A percentile compares a stretch with the other conserved stretches of the same genome.
Evolutionary conservation across 2,329 filamentous ascomycete genomes (phyloP).

Genomic region (Parastagonospora nodorum): DNA sequence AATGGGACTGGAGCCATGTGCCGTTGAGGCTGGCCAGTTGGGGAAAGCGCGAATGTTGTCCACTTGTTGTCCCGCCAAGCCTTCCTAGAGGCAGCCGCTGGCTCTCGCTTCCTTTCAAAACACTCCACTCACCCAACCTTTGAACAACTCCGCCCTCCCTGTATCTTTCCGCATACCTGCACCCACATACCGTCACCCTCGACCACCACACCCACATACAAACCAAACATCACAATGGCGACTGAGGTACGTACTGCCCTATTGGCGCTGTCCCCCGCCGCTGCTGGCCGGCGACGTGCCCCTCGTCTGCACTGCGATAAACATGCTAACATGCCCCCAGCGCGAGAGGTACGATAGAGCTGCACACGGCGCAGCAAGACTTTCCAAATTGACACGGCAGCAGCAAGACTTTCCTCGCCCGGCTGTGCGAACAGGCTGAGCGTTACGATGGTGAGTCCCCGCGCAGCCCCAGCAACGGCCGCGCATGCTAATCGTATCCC

Average conservation of each 20-base stretch:
- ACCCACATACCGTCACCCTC: conserved; percentile 18
- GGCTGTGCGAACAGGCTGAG: conserved; percentile 99
- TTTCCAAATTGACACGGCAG: conserved; percentile 33
- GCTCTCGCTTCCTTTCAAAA: conserved; percentile 29
- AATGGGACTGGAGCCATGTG: conserved; percentile 19
- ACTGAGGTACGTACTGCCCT: conserved; percentile 62
- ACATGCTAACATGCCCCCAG: conserved; percentile 49
- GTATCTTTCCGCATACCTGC: conserved; percentile 33
- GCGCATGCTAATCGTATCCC: conserved; percentile 41
- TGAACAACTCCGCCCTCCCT: conserved; percentile 25
- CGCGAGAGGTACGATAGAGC: conserved; percentile 54
- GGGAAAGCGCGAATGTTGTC: conserved; percentile 33
- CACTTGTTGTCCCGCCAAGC: conserved; percentile 10
- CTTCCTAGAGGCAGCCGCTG: conserved; percentile 31
- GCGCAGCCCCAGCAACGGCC: conserved; percentile 15
- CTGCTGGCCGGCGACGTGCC: conserved; percentile 44
- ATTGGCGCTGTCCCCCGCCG: conserved; percentile 43
- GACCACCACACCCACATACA: conserved; percentile 20
- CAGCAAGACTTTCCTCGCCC: conserved; percentile 95
- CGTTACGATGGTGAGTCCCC: conserved; percentile 85
- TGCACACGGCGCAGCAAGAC: conserved; percentile 16
- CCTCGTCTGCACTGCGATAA: conserved; percentile 41
- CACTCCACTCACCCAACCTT: conserved; percentile 30
- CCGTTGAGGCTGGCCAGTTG: conserved; percentile 18
- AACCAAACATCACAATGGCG: conserved; percentile 57